Base-by-base conservation (phyloP, 169 alveolate genomes). In the Eimeria mitis region DNA sequence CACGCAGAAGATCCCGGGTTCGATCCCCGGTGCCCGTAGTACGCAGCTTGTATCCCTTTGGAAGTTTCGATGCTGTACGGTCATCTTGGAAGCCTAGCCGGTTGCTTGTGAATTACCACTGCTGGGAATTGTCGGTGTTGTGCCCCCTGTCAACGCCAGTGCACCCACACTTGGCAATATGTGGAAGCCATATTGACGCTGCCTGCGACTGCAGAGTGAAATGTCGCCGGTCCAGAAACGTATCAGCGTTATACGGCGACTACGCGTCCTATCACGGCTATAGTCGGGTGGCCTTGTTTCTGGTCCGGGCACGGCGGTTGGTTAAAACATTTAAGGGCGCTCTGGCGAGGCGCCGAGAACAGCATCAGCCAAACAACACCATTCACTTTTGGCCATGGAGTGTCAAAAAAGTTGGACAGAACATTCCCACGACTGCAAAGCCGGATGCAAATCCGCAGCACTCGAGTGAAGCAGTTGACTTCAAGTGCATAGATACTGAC, bases 1-100 rank as follows among this genome's bases (percentile, higher is more conserved):
- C 96, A 92, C 96, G 94, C 96, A 89, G 85, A 87, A 92, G 96
- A 75, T 81, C 96, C 96, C 96, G 94, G 96, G 96, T 92, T 92
- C 96, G 96, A 92, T 81, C 96, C 96, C 96, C 96, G 96, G 96
- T 70, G 96, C 96, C 89, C 96, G 96, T 92, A 92, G 19, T 47
- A 1, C 37, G 3, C 73, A 25, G 13, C 40, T 7, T 7, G 34
- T 25, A 2, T 23, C 13, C 25, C 16, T 49, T 49, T 49, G 56
- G 56, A 7, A 7, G 28, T 59, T 59, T 59, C 28, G 28, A 59
- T 59, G 68, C 68, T 59, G 68, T 19, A 59, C 28, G 19, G 68
- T 59, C 28, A 9, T 2, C 68, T 16, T 59, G 19, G n/a, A 59
- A 9, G 28, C 25, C 9, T 23, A 54, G 3, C 5, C n/a, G 28